These are phyloP conservation scores for Boletales sp. DNA, from an alignment of 768 basidiomycete genomes.

Conservation along the genomic window DNA sequence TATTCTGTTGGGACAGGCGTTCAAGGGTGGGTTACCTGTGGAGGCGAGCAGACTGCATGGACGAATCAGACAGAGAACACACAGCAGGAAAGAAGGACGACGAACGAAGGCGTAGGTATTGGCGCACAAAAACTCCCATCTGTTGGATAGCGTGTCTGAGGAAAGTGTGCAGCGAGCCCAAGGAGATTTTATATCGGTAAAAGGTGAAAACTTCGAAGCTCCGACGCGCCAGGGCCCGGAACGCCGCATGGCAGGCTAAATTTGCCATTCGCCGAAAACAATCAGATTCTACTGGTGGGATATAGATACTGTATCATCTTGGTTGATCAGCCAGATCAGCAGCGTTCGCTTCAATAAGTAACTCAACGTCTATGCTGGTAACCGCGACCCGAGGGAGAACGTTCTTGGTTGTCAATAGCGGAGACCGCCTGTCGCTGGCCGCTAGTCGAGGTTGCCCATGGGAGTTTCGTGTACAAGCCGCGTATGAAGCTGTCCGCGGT, in stretches of 20 bases:
- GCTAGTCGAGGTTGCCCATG: too few relatives aligned
- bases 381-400: background rate
- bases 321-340: too few relatives aligned
- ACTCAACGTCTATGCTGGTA: background rate
- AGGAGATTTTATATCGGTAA: constrained; percentile 16
- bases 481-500: too few relatives aligned
- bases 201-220: constrained; percentile 17
- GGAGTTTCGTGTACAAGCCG: too few relatives aligned
- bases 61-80: constrained; percentile 7
- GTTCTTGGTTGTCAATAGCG: too few relatives aligned
- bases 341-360: background rate
- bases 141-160: constrained; percentile 29
- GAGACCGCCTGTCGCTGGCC: too few relatives aligned
- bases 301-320: too few relatives aligned
- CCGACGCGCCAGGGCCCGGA: constrained; percentile 25
- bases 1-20: constrained; percentile 9
- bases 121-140: constrained; percentile 31
- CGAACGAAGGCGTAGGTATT: constrained; percentile 27
- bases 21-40: constrained; percentile 31
- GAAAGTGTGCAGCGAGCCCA: background rate
- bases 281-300: background rate
- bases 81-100: constrained; percentile 1
- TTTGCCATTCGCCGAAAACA: constrained; percentile 19
- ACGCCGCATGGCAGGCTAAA: constrained; percentile 14
- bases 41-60: constrained; percentile 19